These are phyloP conservation scores for Takashimella tepidaria DNA, from an alignment of 1,284 basidiomycete genomes.

Conservation along the genomic window DNA sequence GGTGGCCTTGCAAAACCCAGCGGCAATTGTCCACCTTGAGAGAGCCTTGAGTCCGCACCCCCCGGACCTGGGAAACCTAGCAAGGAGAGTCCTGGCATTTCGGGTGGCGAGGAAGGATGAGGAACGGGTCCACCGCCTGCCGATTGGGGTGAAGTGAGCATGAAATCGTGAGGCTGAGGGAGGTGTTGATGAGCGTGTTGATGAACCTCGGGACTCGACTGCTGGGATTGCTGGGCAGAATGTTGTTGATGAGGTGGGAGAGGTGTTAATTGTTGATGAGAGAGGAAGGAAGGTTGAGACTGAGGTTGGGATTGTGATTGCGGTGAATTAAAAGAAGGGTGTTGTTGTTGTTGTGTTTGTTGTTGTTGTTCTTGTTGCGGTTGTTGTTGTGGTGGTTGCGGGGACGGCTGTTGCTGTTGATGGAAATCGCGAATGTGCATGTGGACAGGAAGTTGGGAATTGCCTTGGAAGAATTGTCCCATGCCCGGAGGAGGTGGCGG, in stretches of 20 bases:
- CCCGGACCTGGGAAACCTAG: neutral
- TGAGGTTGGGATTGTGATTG: slow-evolving; percentile 8
- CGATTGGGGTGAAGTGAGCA: neutral
- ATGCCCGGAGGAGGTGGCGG: neutral
- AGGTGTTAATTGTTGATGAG: neutral
- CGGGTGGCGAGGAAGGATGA: neutral
- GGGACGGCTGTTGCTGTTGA: neutral
- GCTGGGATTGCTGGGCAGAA: neutral
- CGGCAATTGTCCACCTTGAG: neutral
- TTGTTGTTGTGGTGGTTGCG: neutral
- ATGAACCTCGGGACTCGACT: neutral
- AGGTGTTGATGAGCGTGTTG: neutral
- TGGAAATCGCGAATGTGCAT: neutral
- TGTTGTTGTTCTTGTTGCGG: neutral
- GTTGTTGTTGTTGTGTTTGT: slow-evolving; percentile 5
- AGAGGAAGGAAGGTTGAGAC: slow-evolving; percentile 7
- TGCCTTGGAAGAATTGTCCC: neutral
- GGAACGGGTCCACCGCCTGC: neutral
- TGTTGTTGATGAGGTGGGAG: slow-evolving; percentile 2
- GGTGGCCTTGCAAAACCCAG: too few relatives aligned
- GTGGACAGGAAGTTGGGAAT: neutral
- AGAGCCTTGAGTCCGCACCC: neutral
- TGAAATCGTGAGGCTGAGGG: neutral
- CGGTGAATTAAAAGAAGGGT: too few relatives aligned
- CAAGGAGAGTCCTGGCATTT: neutral